Percentiles rank a stretch among this genome's conserved stretches.
These are phyloP conservation scores for Crassisporium funariophilum DNA, from an alignment of 768 basidiomycete genomes.

Conservation along the genomic window DNA sequence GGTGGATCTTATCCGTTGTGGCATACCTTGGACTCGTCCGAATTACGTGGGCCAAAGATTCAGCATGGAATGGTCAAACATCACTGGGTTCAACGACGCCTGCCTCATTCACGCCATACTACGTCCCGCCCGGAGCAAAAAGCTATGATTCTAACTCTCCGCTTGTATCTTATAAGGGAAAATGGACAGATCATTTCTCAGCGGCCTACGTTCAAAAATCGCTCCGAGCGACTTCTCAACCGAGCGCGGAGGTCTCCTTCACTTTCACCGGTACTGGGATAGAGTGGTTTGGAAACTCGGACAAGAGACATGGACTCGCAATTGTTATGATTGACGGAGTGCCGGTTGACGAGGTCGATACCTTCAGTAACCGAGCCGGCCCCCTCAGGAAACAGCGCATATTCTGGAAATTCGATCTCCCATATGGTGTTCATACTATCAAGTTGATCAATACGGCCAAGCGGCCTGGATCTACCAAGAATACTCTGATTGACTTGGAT, in stretches of 20 bases:
- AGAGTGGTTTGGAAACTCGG: conserved; percentile 74
- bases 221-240: conserved; percentile 49
- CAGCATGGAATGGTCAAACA: conserved; percentile 73
- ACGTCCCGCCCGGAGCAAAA: conserved; percentile 72
- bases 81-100: conserved; percentile 49
- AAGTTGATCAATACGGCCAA: conserved; percentile 61
- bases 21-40: background rate
- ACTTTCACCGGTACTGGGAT: conserved; percentile 74
- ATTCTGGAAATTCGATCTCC: conserved; percentile 61
- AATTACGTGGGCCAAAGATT: conserved; percentile 30
- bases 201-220: conserved; percentile 51
- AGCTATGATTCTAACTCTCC: conserved; percentile 71
- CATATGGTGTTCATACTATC: conserved; percentile 55
- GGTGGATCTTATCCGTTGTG: no score
- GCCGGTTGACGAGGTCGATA: conserved; percentile 45
- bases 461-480: conserved; percentile 36
- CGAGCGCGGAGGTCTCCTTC: conserved; percentile 53
- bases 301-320: conserved; percentile 54
- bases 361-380: conserved; percentile 34
- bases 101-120: conserved; percentile 64
- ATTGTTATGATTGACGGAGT: conserved; percentile 61
- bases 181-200: conserved; percentile 60
- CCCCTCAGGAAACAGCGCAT: conserved; percentile 59
- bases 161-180: conserved; percentile 61
- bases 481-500: conserved; percentile 54